These are phyloP conservation scores for Stenogyne calaminthoides DNA, from an alignment of 305 asterid genomes.

Conservation along the genomic window DNA sequence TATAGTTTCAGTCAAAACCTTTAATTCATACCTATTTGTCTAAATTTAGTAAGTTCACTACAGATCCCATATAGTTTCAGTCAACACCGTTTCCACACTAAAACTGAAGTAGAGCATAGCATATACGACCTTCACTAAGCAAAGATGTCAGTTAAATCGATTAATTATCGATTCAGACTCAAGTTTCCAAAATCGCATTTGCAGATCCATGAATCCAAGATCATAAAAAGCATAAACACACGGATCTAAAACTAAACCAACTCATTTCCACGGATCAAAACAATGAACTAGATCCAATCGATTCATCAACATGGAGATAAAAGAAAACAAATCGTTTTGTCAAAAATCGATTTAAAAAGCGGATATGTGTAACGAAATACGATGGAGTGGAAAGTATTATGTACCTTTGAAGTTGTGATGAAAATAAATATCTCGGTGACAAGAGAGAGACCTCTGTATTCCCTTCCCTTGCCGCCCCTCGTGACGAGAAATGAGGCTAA, in stretches of 20 bases:
- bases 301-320: slow-evolving; percentile 13
- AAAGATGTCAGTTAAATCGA: slow-evolving; percentile 1
- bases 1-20: background rate
- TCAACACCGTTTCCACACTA: background rate
- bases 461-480: slow-evolving; percentile 46
- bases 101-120: background rate
- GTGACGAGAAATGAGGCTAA: slow-evolving; percentile 32
- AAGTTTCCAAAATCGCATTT: background rate
- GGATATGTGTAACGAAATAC: background rate
- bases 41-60: background rate
- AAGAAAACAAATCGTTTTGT: background rate
- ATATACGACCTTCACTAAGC: background rate
- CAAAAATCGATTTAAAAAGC: background rate
- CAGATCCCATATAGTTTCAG: slow-evolving; percentile 28
- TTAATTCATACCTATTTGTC: background rate
- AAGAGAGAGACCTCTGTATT: slow-evolving; percentile 14
- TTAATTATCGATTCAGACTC: background rate
- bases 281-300: slow-evolving; percentile 28
- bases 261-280: slow-evolving; percentile 26
- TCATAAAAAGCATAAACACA: slow-evolving; percentile 14
- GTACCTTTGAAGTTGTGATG: slow-evolving; percentile 40
- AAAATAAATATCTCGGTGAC: slow-evolving; percentile 4
- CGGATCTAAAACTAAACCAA: slow-evolving; percentile 31
- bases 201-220: slow-evolving; percentile 40
- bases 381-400: background rate